These are phyloP conservation scores for Licmophora abbreviata DNA, from an alignment of 108 stramenopile genomes.

Conservation along the genomic window DNA sequence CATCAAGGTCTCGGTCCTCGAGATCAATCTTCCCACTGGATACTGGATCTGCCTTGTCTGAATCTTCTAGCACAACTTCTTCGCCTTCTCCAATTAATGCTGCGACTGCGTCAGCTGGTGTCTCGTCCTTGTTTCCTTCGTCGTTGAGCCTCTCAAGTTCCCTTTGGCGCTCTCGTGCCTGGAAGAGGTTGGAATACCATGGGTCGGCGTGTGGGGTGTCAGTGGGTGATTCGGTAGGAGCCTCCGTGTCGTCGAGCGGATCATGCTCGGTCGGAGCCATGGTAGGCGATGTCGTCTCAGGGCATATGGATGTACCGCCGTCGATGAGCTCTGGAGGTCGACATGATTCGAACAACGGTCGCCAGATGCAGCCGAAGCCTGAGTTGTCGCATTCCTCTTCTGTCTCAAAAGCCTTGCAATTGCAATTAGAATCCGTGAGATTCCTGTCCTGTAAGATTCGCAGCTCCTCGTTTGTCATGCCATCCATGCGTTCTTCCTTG, in stretches of 20 bases:
- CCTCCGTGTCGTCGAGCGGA: slow-evolving; percentile 17
- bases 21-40: too few species aligned
- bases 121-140: background rate
- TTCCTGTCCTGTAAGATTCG: slow-evolving; percentile 21
- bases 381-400: slow-evolving; percentile 36
- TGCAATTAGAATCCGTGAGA: slow-evolving; percentile 32
- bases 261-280: slow-evolving; percentile 33
- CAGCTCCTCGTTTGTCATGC: slow-evolving; percentile 41
- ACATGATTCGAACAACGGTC: slow-evolving; percentile 31
- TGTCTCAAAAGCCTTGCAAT: slow-evolving; percentile 37
- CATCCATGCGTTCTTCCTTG: slow-evolving; percentile 47
- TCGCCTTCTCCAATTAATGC: background rate
- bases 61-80: background rate
- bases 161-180: slow-evolving; percentile 3
- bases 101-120: background rate
- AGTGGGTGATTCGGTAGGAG: slow-evolving; percentile 24
- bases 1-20: too few species aligned
- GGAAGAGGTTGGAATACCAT: slow-evolving; percentile 7
- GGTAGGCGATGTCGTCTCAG: slow-evolving; percentile 36
- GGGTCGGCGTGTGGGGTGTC: slow-evolving; percentile 7
- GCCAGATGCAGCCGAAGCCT: slow-evolving; percentile 33
- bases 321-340: slow-evolving; percentile 49
- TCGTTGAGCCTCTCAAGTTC: slow-evolving; percentile 1
- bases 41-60: background rate
- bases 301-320: slow-evolving; percentile 43